phyloP scores from a whole-genome alignment of 441 rosid species.

The Gossypium gossypioides region DNA sequence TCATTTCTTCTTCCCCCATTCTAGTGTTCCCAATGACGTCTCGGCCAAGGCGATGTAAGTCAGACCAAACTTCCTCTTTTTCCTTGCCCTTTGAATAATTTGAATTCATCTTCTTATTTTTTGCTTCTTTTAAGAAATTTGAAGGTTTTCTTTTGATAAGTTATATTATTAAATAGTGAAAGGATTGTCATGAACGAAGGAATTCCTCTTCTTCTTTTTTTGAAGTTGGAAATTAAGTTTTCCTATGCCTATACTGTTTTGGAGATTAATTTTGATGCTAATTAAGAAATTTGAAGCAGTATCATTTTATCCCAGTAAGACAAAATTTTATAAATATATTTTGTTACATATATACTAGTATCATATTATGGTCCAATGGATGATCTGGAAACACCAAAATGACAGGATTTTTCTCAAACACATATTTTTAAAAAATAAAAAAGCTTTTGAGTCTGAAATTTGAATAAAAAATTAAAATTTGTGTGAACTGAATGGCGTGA shows the following conservation, averaged over 20 bases:
- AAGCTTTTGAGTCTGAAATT: too few relatives aligned
- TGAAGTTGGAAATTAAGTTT: neutral
- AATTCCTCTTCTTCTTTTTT: too few relatives aligned
- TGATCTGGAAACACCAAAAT: too few relatives aligned
- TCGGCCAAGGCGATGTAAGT: neutral
- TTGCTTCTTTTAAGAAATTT: neutral
- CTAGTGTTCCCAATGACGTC: neutral
- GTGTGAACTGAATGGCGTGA: neutral
- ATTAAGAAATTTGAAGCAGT: neutral
- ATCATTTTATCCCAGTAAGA: neutral
- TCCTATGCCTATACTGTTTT: neutral
- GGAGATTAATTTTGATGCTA: neutral
- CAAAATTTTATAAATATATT: neutral
- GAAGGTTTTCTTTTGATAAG: neutral
- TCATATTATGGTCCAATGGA: neutral
- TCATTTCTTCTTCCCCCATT: neutral
- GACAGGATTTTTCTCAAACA: too few relatives aligned
- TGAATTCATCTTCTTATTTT: neutral
- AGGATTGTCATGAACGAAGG: neutral
- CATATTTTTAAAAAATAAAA: too few relatives aligned
- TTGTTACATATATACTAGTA: neutral
- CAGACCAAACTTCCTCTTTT: neutral
- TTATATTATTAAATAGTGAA: too few relatives aligned
- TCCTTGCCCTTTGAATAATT: neutral
- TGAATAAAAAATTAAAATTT: too few relatives aligned